Base-by-base conservation (phyloP, 148 eudicot species). In the Fagopyrum homotropicum region DNA sequence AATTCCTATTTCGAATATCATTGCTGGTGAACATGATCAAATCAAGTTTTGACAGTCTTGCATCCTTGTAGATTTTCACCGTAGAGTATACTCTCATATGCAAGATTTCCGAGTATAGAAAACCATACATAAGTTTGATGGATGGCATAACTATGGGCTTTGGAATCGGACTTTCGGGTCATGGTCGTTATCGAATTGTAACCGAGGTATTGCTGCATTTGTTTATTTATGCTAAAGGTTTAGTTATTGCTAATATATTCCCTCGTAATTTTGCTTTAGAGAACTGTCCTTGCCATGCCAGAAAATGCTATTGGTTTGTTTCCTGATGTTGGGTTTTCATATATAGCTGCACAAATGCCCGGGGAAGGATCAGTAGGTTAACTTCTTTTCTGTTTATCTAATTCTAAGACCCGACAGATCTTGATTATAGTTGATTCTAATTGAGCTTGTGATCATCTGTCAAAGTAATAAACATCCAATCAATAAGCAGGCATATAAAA, bases 141-240 rank as follows among this genome's bases (percentile, higher is more conserved):
- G 97, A 94, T 80, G 98, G 98, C 75, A 82, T 94, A 57, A 90
- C 96, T 52, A 94, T 94, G 98, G 98, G 98, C 69, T 92, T 92
- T 82, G 98, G 98, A 61, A 92, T 94, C 79, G 98, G 98, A 61
- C 84, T 94, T 74, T 92, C 97, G 78, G 98, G 97, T 50, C 98
- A 94, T 83, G 98, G 98, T 50, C 88, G 88, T 48, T 94, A 89
- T 80, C 90, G 96, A 70, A 79, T 94, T 75, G 86, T 94, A 76
- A 94, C 98, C 4, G 98, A 94, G 97, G 98, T 94, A 80, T 78
- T 76, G 16, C 54, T 8, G 3, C 12, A 54, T 72, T 5, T 72
- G 52, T 30, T 45, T 46, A 2, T 2, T 66, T 40, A 7, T 49
- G 12, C 11, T 12, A 49, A 9, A 49, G 11, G 52, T 14, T 40